phyloP scores from a whole-genome alignment of 202 grass and related monocot species.

The Eragrostis tef region DNA sequence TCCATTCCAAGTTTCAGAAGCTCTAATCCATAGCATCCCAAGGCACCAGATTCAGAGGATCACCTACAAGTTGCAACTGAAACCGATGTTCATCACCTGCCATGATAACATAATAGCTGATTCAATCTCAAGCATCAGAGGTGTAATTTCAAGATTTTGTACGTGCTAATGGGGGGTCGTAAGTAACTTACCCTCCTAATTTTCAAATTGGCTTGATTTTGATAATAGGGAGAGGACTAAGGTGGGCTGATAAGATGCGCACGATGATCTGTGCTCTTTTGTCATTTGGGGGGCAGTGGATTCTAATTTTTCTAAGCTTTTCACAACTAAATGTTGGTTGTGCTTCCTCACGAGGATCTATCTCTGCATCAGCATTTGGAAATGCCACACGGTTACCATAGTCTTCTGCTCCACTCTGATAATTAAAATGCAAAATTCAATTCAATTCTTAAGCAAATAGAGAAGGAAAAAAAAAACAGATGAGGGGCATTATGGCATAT shows the following conservation, averaged over 20 bases:
- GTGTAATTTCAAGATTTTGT: neutral
- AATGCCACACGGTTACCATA: neutral
- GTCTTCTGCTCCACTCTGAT: constrained; percentile 33
- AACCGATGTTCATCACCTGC: neutral
- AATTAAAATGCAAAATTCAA: neutral
- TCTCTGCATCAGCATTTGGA: constrained; percentile 30
- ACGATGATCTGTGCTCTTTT: constrained; percentile 13
- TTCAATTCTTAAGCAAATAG: neutral
- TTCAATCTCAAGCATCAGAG: neutral
- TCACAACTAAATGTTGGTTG: neutral
- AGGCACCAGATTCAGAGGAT: neutral
- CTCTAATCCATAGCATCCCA: neutral
- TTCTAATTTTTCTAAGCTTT: constrained; percentile 23
- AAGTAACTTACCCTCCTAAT: constrained; percentile 25
- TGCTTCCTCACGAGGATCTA: neutral
- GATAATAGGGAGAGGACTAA: constrained; percentile 7
- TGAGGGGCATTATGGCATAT: neutral
- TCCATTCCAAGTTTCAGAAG: neutral
- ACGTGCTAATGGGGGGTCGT: neutral
- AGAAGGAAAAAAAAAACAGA: neutral
- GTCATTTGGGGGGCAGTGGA: neutral
- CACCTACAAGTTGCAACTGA: constrained; percentile 26
- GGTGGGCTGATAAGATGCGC: constrained; percentile 13
- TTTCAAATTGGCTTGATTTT: neutral
- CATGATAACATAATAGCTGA: neutral